phyloP scores from a whole-genome alignment of 2,329 filamentous ascomycete genomes.

The Paraphoma sp. region DNA sequence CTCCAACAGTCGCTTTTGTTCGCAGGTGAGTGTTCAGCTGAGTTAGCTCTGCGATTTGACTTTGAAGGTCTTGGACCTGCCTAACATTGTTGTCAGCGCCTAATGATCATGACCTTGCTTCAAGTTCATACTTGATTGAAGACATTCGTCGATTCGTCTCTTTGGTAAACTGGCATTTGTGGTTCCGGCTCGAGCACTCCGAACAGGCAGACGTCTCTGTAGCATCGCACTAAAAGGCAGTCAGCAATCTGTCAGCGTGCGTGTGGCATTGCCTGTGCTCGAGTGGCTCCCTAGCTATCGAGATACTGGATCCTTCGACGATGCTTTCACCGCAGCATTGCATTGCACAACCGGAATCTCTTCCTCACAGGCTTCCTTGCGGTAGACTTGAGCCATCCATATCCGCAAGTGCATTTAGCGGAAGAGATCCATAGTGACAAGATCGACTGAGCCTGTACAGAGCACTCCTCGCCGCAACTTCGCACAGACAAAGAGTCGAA shows the following conservation, averaged over 20 bases:
- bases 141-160: slow-evolving; percentile 99
- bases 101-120: slow-evolving; percentile 26
- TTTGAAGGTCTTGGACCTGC: slow-evolving; percentile 95
- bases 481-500: background rate
- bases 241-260: slow-evolving; percentile 12
- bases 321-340: too few species aligned
- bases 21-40: slow-evolving; percentile 79
- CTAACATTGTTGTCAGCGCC: slow-evolving; percentile 43
- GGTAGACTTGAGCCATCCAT: too few species aligned
- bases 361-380: too few species aligned
- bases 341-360: too few species aligned
- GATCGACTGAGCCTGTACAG: too few species aligned
- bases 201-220: slow-evolving; percentile 96
- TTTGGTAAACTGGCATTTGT: slow-evolving; percentile 98
- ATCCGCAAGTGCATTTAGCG: too few species aligned
- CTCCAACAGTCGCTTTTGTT: slow-evolving; percentile 64
- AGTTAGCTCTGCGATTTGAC: slow-evolving; percentile 80
- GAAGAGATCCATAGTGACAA: too few species aligned
- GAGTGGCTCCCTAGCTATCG: background rate
- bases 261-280: too few species aligned
- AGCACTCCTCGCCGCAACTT: too few species aligned
- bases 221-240: slow-evolving; percentile 77
- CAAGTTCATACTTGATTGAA: slow-evolving; percentile 76
- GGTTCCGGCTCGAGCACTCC: slow-evolving; percentile 94
- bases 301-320: too few species aligned